Evolutionary conservation across 2,329 filamentous ascomycete genomes (phyloP), one percentile per base, ranked within the genome.

Genomic region (Aureobasidium sp.): DNA sequence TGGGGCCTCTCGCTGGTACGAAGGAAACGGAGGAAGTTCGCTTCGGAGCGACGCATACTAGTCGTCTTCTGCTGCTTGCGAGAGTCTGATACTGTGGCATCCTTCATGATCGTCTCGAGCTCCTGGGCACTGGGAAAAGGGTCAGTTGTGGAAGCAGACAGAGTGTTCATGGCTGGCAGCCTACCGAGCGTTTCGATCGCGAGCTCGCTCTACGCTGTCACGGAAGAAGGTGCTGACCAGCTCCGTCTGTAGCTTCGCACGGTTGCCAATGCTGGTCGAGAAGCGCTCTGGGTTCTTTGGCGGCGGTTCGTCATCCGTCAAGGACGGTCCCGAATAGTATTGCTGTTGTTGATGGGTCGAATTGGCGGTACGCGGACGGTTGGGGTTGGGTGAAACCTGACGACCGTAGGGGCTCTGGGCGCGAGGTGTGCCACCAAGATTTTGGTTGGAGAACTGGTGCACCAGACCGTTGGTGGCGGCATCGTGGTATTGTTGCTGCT

Each of bases 391-490:
- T 33, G 89, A 86, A 33, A 83, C 80, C 37, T 90, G 83, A 62
- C 83, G 81, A 65, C 80, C 84, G 70, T 91, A 92, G 51, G 85
- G 84, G 62, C 77, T 79, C 29, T 84, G 85, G 31, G 81, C 81
- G 66, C 90, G 83, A 62, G 85, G 85, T 45, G 84, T 65, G 62
- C 89, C 87, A 42, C 71, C 74, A 23, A 97, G 82, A 74, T 96
- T 95, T 79, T 97, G 93, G 75, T 96, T 91, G 61, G 93, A 95
- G 74, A 97, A 95, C 74, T 99, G 94, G 73, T 96, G 90, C 63
- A 92, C 91, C 47, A 97, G 82, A 31, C 91, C 92, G 68, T 90
- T 94, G 68, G 93, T 95, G 66, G 87, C 87, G 65, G 87, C 87
- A 70, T 96, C 91, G 69, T 89, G 90, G 71, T 78, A 83, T 77